Evolutionary conservation across 345 rosid genomes (phyloP).

Genomic region (Bruguiera gymnorhiza): DNA sequence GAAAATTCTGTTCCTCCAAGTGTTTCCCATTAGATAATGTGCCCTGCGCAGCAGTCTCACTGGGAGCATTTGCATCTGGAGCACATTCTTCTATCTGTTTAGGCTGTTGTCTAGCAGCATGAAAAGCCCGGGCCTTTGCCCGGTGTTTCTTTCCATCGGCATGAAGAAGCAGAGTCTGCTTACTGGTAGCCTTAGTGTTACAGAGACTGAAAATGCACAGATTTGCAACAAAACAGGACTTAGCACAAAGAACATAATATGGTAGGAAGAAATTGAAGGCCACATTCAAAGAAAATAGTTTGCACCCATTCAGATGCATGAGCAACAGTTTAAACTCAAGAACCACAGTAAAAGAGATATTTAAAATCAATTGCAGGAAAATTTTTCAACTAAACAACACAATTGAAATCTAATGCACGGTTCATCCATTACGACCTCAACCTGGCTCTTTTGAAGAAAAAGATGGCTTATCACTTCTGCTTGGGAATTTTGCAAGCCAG

Average conservation of each 20-base stretch:
- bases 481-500: too few relatives aligned
- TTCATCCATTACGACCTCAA: too few relatives aligned
- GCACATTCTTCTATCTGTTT: slow-evolving; percentile 38
- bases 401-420: too few relatives aligned
- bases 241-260: not conserved
- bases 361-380: too few relatives aligned
- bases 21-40: slow-evolving; percentile 17
- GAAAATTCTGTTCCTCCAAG: slow-evolving; percentile 32
- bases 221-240: not conserved
- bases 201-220: slow-evolving; percentile 54
- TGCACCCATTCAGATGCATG: too few relatives aligned
- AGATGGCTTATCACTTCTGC: too few relatives aligned
- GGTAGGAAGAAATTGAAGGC: not conserved
- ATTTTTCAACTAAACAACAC: too few relatives aligned
- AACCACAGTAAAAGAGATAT: too few relatives aligned
- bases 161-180: slow-evolving; percentile 80
- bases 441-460: too few relatives aligned
- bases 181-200: slow-evolving; percentile 74
- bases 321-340: too few relatives aligned
- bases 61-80: slow-evolving; percentile 30
- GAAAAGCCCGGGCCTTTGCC: slow-evolving; percentile 68
- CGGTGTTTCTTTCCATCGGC: slow-evolving; percentile 95
- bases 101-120: slow-evolving; percentile 52
- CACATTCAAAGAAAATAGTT: too few relatives aligned
- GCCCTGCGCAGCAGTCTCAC: slow-evolving; percentile 30